Percentiles rank a stretch among this genome's conserved stretches.
Conservation (phyloP, 495 filamentous ascomycete species). For the Glonium stellatum region DNA sequence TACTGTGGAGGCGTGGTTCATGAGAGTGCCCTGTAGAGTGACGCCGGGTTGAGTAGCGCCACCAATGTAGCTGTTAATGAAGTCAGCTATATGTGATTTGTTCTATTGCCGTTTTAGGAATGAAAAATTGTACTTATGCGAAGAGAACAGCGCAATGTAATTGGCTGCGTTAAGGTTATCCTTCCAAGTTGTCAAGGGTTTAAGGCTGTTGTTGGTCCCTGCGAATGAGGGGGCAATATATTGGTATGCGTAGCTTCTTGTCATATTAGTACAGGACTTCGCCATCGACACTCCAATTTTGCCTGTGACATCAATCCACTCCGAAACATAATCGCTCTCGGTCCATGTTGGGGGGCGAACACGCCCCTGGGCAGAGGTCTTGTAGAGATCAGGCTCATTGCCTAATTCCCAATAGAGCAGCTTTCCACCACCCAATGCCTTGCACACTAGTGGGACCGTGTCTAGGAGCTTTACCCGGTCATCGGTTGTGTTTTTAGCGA, state of each 20-base stretch:
- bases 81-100: neutral
- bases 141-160: conserved; percentile 51
- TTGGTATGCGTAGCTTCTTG: conserved; percentile 38
- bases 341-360: conserved; percentile 50
- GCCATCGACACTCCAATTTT: conserved; percentile 45
- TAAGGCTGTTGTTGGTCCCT: conserved; percentile 47
- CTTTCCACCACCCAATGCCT: conserved; percentile 45
- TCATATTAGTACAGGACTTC: conserved; percentile 46
- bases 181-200: conserved; percentile 45
- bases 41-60: conserved; percentile 56
- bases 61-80: conserved; percentile 51
- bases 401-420: conserved; percentile 57
- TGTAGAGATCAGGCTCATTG: conserved; percentile 62
- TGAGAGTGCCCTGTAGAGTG: conserved; percentile 55
- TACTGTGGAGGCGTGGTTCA: conserved; percentile 58
- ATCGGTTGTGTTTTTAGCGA: conserved; percentile 49
- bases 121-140: conserved; percentile 50
- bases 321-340: conserved; percentile 51
- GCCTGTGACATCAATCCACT: conserved; percentile 54
- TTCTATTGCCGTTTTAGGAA: neutral
- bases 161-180: conserved; percentile 46
- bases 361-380: conserved; percentile 46
- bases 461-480: conserved; percentile 48
- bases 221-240: conserved; percentile 59
- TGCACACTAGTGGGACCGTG: conserved; percentile 54